Percentiles rank a stretch among this genome's conserved stretches.
phyloP scores from a whole-genome alignment of 1,139 yeast genomes.

The Spathaspora sp. region DNA sequence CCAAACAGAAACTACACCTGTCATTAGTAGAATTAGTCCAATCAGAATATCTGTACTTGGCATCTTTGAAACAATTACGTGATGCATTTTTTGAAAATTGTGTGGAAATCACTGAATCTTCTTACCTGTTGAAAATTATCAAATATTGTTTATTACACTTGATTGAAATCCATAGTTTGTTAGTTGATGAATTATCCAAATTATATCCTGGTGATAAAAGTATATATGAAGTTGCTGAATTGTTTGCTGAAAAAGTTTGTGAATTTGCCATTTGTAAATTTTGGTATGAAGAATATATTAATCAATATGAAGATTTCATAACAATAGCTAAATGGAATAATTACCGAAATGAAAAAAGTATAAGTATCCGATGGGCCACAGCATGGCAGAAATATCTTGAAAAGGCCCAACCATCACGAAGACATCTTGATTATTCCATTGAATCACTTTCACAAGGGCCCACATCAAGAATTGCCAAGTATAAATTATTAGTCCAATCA shows the following conservation, averaged over 20 bases:
- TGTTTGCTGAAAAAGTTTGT: conserved; percentile 1
- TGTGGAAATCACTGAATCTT: conserved; percentile 20
- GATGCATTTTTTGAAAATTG: conserved; percentile 27
- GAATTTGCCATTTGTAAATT: conserved; percentile 9
- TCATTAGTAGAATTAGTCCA: conserved; percentile 47
- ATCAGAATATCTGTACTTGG: conserved; percentile 48
- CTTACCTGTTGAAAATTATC: conserved; percentile 25
- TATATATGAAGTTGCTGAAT: conserved; percentile 3
- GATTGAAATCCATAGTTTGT: conserved; percentile 23
- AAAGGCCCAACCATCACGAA: conserved; percentile 36
- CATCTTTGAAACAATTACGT: conserved; percentile 39
- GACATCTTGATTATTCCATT: conserved; percentile 42
- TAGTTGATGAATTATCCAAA: conserved; percentile 19
- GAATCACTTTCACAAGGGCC: conserved; percentile 56
- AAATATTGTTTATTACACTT: conserved; percentile 20
- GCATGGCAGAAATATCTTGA: conserved; percentile 44
- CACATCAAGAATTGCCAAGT: conserved; percentile 49
- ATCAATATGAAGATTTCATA: conserved; percentile 1
- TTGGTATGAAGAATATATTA: conserved; percentile 13
- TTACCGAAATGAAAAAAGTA: not conserved
- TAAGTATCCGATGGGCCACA: conserved; percentile 16
- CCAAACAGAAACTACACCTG: conserved; percentile 27
- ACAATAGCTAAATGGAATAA: not conserved
- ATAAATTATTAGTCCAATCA: conserved; percentile 48
- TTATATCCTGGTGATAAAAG: conserved; percentile 1